Percentiles rank a stretch among this genome's conserved stretches.
Evolutionary conservation across 2,329 filamentous ascomycete species (phyloP).

Genomic region (Hortaea sp.): DNA sequence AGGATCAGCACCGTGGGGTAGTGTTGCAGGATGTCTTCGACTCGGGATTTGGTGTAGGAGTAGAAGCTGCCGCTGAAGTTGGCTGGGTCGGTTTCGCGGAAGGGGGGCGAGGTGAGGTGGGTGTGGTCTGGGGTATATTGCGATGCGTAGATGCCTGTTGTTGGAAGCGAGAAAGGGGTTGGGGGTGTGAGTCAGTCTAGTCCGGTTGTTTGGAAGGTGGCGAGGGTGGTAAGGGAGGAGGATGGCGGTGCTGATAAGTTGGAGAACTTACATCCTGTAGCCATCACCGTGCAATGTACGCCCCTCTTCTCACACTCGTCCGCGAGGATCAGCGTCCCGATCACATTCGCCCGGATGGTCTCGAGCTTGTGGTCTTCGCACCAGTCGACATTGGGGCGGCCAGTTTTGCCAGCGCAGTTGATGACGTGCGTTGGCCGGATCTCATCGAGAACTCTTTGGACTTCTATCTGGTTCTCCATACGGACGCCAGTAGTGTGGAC

Average conservation of each 20-base stretch:
- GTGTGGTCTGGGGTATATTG: slow-evolving; percentile 35
- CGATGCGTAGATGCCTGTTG: slow-evolving; percentile 18
- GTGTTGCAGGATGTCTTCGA: slow-evolving; percentile 55
- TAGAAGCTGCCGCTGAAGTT: slow-evolving; percentile 62
- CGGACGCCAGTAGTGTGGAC: slow-evolving; percentile 52
- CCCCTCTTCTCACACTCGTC: slow-evolving; percentile 50
- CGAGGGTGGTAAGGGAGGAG: neutral
- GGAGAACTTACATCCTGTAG: slow-evolving; percentile 47
- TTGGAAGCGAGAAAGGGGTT: neutral
- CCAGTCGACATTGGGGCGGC: slow-evolving; percentile 60
- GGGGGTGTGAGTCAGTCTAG: too few species aligned
- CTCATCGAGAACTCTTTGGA: slow-evolving; percentile 46
- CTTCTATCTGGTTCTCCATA: slow-evolving; percentile 53
- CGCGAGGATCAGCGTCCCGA: slow-evolving; percentile 54
- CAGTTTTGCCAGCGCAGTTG: slow-evolving; percentile 57
- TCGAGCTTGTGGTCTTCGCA: slow-evolving; percentile 60
- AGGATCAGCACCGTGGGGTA: slow-evolving; percentile 55
- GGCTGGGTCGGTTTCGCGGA: slow-evolving; percentile 50
- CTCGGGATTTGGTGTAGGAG: slow-evolving; percentile 55
- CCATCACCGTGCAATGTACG: slow-evolving; percentile 56
- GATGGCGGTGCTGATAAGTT: neutral
- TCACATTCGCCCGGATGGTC: slow-evolving; percentile 57
- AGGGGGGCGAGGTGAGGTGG: slow-evolving; percentile 50
- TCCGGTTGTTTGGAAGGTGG: too few species aligned
- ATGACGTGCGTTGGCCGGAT: slow-evolving; percentile 57